These are phyloP conservation scores for Pelargonium nanum DNA, from an alignment of 345 rosid species.

Conservation along the genomic window DNA sequence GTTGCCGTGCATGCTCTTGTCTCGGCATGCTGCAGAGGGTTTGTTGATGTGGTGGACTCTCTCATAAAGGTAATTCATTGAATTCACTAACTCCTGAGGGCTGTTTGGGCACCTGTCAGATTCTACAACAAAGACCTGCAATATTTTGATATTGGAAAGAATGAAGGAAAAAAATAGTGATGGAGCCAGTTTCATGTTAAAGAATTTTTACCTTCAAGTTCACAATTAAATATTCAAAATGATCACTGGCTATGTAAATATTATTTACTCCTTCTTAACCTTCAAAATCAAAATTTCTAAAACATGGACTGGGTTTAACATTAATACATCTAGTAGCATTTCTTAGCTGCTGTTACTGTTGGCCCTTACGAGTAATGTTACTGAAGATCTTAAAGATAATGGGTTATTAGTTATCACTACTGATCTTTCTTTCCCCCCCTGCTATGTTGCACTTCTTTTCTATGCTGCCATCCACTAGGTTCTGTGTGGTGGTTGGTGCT, in stretches of 20 bases:
- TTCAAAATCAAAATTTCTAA: too few species aligned
- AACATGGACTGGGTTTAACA: too few species aligned
- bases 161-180: not conserved
- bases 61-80: slow-evolving; percentile 49
- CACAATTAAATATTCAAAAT: not conserved
- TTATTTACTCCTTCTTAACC: not conserved
- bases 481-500: not conserved
- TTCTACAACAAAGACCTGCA: not conserved
- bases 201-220: not conserved
- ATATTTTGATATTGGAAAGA: not conserved
- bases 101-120: not conserved
- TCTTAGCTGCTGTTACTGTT: too few species aligned
- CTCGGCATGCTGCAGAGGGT: slow-evolving; percentile 84
- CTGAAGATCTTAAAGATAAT: not conserved
- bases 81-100: not conserved
- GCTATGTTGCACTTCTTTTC: not conserved
- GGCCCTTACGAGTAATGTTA: not conserved
- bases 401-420: not conserved
- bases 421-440: not conserved
- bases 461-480: not conserved
- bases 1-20: slow-evolving; percentile 80
- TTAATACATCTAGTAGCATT: too few species aligned
- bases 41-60: slow-evolving; percentile 54
- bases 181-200: not conserved
- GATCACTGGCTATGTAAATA: not conserved